phyloP scores from a whole-genome alignment of 108 stramenopile genomes.

The Pseudonitzschia delicatissima region DNA sequence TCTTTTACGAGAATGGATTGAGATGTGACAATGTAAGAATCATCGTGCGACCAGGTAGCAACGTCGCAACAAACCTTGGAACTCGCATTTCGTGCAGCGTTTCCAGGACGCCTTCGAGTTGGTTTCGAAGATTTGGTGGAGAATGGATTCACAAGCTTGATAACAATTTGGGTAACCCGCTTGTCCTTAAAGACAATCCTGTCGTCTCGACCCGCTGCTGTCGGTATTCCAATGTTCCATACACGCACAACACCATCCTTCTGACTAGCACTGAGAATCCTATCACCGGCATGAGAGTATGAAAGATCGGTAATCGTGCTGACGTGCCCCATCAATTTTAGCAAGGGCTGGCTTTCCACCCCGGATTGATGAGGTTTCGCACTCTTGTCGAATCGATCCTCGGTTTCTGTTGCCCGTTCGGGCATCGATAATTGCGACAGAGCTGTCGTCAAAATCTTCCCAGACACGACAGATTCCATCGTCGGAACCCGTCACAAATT shows the following conservation, averaged over 20 bases:
- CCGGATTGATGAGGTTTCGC: not conserved
- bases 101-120: conserved; percentile 25
- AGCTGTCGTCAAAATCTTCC: conserved; percentile 63
- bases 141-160: conserved; percentile 38
- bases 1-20: conserved; percentile 65
- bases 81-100: conserved; percentile 17
- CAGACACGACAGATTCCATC: conserved; percentile 88
- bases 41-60: conserved; percentile 75
- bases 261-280: conserved; percentile 81
- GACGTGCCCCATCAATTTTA: conserved; percentile 69
- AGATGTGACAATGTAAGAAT: conserved; percentile 71
- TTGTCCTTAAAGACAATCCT: not conserved
- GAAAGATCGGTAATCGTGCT: conserved; percentile 81
- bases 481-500: conserved; percentile 87
- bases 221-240: conserved; percentile 51
- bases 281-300: conserved; percentile 72
- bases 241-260: conserved; percentile 80
- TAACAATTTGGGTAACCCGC: conserved; percentile 33
- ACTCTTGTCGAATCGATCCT: not conserved
- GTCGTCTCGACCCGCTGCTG: not conserved
- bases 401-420: not conserved
- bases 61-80: conserved; percentile 68
- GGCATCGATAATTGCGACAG: conserved; percentile 44
- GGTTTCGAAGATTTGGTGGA: conserved; percentile 9
- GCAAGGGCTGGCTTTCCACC: conserved; percentile 39